Base-by-base conservation (phyloP, 257 asterid genomes). In the Echites panduratus region DNA sequence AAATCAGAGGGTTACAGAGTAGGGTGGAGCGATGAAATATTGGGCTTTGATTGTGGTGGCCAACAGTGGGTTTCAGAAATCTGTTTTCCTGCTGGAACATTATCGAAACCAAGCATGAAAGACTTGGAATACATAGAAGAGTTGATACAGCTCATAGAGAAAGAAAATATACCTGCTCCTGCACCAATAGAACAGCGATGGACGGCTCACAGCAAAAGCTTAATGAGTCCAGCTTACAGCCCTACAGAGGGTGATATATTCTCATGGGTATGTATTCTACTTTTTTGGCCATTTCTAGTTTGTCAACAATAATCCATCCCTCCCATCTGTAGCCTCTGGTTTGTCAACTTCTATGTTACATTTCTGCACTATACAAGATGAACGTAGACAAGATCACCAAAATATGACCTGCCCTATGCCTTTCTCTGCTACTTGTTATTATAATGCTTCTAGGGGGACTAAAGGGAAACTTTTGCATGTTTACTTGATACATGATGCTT, bases 131-230 rank as follows among this genome's bases (percentile, higher is more conserved):
- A 86, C 80, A 86, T 95, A 20, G 99, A 90, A 78, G 83, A 90
- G 70, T 62, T 95, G 73, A 53, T 85, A 87, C 83, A 87, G 80
- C 84, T 95, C 72, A 88, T 95, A 64, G 87, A 86, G 70, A 84
- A 79, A 66, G 95, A 95, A 81, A 86, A 82, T 75, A 70, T 95
- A 77, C 99, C 99, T 5, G 92, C 98, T 77, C 98, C 97, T 74
- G 96, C 99, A 75, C 99, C 99, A 22, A 90, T 95, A 43, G 99
- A 95, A 78, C 99, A 92, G 87, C 88, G 99, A 86, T 95, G 99
- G 99, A 89, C 98, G 2, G 89, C 91, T 40, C 32, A 86, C 84
- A 91, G 95, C 84, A 86, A 80, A 83, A 95, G 99, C 81, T 81
- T 69, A 71, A 88, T 95, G 97, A 95, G 99, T 78, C 98, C 99